Base-by-base conservation (phyloP, 768 basidiomycete species). In the Tylopilus cervinicoccineus region DNA sequence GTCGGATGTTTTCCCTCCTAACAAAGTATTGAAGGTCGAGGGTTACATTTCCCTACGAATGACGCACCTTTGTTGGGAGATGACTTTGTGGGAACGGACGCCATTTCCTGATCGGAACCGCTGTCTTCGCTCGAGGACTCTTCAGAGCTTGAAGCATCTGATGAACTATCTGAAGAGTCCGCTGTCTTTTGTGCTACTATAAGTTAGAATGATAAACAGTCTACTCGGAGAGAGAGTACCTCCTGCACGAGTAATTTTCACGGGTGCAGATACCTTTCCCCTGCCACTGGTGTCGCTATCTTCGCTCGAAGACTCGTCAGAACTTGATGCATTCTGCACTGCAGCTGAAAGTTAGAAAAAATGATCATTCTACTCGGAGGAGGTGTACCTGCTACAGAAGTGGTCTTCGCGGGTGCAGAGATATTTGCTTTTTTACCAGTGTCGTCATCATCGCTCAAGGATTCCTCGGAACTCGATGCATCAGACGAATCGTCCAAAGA, bases 81-180 rank as follows among this genome's bases (percentile, higher is more conserved):
- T 14, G 70, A 67, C 47, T 81, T 78, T 22, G 67, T 73, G 79
- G 84, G 46, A 1, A 22, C 2, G 19, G 43, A 9, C 13, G 20
- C n/a, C n/a, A 33, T 39, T 19, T 31, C 8, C 23, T 48, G 7
- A 5, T 53, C 42, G 10, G 3, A 32, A 20, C 38, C 27, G 12
- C 29, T 23, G 14, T 41, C 40, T 8, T 33, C 31, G 22, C 26
- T 23, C 3, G 50, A 52, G 27, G 46, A 47, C 12, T 43, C 48
- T 19, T 44, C 38, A 5, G 48, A 50, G 17, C 19, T 34, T 5
- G 49, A 51, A 0, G n/a, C 23, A 16, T 12, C 17, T 11, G 31
- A 40, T 3, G 45, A 45, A 39, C 31, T 19, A 39, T 28, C 31
- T 14, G 42, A 45, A 16, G 17, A 8, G 4, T 17, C 13, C 0